Conservation (phyloP, 768 basidiomycete genomes). For the Calocybe gangraenosa region DNA sequence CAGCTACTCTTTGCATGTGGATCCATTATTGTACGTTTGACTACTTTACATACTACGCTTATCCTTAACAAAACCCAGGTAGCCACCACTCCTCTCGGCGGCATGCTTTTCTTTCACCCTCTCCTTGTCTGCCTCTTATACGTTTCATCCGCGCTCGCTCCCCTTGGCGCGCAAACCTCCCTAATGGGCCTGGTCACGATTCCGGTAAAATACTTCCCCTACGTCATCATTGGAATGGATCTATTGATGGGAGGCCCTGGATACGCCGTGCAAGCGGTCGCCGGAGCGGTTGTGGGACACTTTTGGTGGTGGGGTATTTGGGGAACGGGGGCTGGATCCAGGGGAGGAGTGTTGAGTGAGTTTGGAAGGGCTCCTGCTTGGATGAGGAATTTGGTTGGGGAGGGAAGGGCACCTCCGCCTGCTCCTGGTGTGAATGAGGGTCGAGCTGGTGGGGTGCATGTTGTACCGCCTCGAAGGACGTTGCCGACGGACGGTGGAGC, state of each 20-base stretch:
- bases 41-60: not conserved
- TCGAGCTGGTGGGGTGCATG: constrained; percentile 48
- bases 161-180: constrained; percentile 63
- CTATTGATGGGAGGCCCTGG: constrained; percentile 55
- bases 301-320: constrained; percentile 77
- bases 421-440: constrained; percentile 29
- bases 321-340: constrained; percentile 40
- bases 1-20: constrained; percentile 55
- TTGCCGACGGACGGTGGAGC: constrained; percentile 4
- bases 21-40: constrained; percentile 54
- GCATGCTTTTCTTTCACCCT: constrained; percentile 57
- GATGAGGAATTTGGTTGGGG: constrained; percentile 49
- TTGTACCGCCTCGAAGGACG: constrained; percentile 46
- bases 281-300: constrained; percentile 76
- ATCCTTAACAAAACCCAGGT: constrained; percentile 20
- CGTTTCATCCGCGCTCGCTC: constrained; percentile 61
- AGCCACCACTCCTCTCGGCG: constrained; percentile 57
- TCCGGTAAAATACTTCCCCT: constrained; percentile 71
- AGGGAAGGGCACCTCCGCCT: constrained; percentile 22
- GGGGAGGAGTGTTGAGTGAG: constrained; percentile 33
- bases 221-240: constrained; percentile 70
- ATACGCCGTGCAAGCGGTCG: constrained; percentile 52
- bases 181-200: constrained; percentile 77
- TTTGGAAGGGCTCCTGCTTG: constrained; percentile 56
- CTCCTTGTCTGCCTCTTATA: constrained; percentile 68